Percentiles rank a stretch among this genome's conserved stretches.
These are phyloP conservation scores for Dipodascopsis tothii DNA, from an alignment of 805 yeast genomes.

Conservation along the genomic window DNA sequence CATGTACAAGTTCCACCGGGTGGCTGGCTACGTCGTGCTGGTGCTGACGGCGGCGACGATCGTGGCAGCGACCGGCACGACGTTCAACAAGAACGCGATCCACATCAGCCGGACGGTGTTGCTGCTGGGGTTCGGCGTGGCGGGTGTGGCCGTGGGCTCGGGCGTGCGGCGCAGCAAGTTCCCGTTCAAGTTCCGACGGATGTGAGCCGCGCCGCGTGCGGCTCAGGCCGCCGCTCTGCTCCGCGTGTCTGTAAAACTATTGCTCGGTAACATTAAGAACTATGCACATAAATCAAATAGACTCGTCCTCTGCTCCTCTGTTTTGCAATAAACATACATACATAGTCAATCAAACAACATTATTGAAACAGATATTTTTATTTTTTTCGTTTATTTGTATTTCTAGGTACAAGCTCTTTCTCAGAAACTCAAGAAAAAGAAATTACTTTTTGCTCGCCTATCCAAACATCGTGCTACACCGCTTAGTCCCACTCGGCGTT, in stretches of 20 bases:
- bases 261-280: neutral
- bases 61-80: constrained; percentile 9
- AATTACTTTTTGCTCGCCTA: constrained; percentile 7
- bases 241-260: neutral
- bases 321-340: neutral
- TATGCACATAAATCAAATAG: neutral
- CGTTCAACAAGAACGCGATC: constrained; percentile 11
- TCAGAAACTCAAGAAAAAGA: constrained; percentile 4
- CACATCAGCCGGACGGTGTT: constrained; percentile 6
- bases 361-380: neutral
- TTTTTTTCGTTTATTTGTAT: neutral
- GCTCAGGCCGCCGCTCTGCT: neutral
- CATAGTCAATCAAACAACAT: neutral
- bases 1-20: constrained; percentile 29
- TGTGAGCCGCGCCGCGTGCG: neutral
- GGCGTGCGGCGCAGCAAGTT: constrained; percentile 17
- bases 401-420: constrained; percentile 3
- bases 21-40: constrained; percentile 25
- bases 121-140: constrained; percentile 7
- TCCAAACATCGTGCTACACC: neutral
- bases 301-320: no score
- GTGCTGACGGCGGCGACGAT: constrained; percentile 3
- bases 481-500: neutral
- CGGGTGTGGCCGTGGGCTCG: constrained; percentile 11
- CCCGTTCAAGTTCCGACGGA: constrained; percentile 5